These are phyloP conservation scores for Volutella citrinella DNA, from an alignment of 2,329 filamentous ascomycete species.

Conservation along the genomic window DNA sequence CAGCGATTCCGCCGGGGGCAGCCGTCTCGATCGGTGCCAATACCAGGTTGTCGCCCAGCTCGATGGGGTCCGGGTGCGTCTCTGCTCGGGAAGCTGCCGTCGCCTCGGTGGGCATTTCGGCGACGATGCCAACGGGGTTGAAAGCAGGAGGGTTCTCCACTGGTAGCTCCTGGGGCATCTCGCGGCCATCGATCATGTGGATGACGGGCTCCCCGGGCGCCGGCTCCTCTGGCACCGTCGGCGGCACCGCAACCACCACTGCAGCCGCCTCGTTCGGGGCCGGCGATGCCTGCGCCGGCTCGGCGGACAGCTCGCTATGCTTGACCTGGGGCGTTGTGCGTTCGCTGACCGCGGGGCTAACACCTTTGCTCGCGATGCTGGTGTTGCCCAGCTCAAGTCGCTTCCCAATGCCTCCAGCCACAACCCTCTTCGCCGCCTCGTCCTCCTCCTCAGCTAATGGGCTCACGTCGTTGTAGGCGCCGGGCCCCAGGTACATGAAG, in stretches of 20 bases:
- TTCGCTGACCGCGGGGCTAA: constrained; percentile 28
- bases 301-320: constrained; percentile 15
- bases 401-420: constrained; percentile 18
- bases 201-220: constrained; percentile 21
- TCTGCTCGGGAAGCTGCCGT: constrained; percentile 41
- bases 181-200: constrained; percentile 33
- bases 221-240: constrained; percentile 19
- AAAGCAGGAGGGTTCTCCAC: constrained; percentile 24
- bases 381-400: constrained; percentile 11
- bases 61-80: constrained; percentile 41
- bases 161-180: constrained; percentile 31
- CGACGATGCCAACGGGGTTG: constrained; percentile 42
- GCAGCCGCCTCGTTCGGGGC: too few species aligned
- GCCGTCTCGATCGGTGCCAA: constrained; percentile 35
- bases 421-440: constrained; percentile 26
- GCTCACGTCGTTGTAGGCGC: constrained; percentile 43
- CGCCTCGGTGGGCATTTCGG: constrained; percentile 46
- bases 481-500: constrained; percentile 52
- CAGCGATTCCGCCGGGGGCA: constrained; percentile 27
- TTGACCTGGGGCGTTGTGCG: constrained; percentile 26
- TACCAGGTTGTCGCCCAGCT: constrained; percentile 40
- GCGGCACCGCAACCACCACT: constrained; percentile 13
- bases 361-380: constrained; percentile 17
- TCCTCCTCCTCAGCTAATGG: constrained; percentile 41
- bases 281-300: constrained; percentile 4